Evolutionary conservation across 2,329 filamentous ascomycete species (phyloP).

Genomic region (Neonectria coccinea): DNA sequence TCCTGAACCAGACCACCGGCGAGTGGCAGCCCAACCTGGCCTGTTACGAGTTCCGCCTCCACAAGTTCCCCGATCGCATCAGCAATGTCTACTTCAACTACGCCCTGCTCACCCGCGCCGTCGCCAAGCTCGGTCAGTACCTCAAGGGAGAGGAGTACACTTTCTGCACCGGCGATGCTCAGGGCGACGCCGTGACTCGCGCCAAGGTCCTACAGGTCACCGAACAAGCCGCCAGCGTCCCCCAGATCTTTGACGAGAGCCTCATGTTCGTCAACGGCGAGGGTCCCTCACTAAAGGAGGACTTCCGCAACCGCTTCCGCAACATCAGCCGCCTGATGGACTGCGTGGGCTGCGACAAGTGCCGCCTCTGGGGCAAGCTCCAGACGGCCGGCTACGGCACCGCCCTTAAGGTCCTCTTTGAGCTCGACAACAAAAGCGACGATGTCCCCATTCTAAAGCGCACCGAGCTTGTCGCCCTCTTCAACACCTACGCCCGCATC

Average conservation of each 20-base stretch:
- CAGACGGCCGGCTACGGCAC: slow-evolving; percentile 96
- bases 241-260: slow-evolving; percentile 91
- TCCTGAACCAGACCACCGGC: slow-evolving; percentile 93
- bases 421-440: slow-evolving; percentile 79
- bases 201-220: slow-evolving; percentile 84
- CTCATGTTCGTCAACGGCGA: slow-evolving; percentile 91
- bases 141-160: slow-evolving; percentile 78
- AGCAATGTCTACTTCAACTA: slow-evolving; percentile 99
- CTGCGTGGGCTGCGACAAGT: slow-evolving; percentile 98
- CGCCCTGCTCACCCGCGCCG: slow-evolving; percentile 89
- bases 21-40: slow-evolving; percentile 90
- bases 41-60: slow-evolving; percentile 90
- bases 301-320: slow-evolving; percentile 96
- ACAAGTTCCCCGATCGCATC: slow-evolving; percentile 87
- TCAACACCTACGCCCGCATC: slow-evolving; percentile 93
- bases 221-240: slow-evolving; percentile 73
- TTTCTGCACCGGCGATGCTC: slow-evolving; percentile 88
- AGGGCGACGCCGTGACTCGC: slow-evolving; percentile 83
- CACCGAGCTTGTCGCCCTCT: slow-evolving; percentile 91
- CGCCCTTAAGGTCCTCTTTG: slow-evolving; percentile 94
- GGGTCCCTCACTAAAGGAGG: slow-evolving; percentile 86
- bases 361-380: slow-evolving; percentile 95
- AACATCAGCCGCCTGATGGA: slow-evolving; percentile 98
- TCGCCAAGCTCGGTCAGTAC: slow-evolving; percentile 89
- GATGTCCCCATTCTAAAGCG: slow-evolving; percentile 79